A percentile compares a stretch with the other conserved stretches of the same genome.
Conservation (phyloP, 257 asterid genomes). For the Sherardia arvensis region DNA sequence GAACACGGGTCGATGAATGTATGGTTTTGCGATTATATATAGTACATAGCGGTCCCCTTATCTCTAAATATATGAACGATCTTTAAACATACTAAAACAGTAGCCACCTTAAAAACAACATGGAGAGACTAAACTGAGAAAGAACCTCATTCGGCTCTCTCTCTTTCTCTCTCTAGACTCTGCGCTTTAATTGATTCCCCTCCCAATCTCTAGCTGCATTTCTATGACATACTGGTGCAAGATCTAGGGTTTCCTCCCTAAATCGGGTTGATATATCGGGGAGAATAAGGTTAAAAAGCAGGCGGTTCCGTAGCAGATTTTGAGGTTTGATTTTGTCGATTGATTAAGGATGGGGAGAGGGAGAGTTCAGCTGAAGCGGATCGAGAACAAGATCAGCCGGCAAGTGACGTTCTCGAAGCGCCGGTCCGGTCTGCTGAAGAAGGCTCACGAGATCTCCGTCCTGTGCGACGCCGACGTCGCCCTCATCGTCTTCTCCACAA, state of each 20-base stretch:
- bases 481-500: slow-evolving; percentile 55
- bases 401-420: slow-evolving; percentile 78
- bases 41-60: not conserved
- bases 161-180: not conserved
- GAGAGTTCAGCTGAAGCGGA: slow-evolving; percentile 58
- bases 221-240: not conserved
- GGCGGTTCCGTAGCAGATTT: not conserved
- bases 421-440: slow-evolving; percentile 54
- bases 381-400: slow-evolving; percentile 72
- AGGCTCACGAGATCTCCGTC: slow-evolving; percentile 80
- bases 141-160: not conserved
- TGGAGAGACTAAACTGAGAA: not conserved
- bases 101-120: slow-evolving; percentile 15
- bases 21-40: too few relatives aligned
- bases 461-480: slow-evolving; percentile 74
- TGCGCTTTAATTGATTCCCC: not conserved
- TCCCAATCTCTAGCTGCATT: not conserved
- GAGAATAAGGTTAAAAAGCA: not conserved
- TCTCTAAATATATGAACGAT: not conserved
- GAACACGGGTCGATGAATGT: too few relatives aligned
- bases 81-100: slow-evolving; percentile 23
- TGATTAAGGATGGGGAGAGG: slow-evolving; percentile 54
- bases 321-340: not conserved
- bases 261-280: not conserved
- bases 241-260: slow-evolving; percentile 24